Evolutionary conservation across 73 alveolate species (phyloP), one percentile per base, ranked within the genome.

Genomic region (Paramecium pentaurelia): DNA sequence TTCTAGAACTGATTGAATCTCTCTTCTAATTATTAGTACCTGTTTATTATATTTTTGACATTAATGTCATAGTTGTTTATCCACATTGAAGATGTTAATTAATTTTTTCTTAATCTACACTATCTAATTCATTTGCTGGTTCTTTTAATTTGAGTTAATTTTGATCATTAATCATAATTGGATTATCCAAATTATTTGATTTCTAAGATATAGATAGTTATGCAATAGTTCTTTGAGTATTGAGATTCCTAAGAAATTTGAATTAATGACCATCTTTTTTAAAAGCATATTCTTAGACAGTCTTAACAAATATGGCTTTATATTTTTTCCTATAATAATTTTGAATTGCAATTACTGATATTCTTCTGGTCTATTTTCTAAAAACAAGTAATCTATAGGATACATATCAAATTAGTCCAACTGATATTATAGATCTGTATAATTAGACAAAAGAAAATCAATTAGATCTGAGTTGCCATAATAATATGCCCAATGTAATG

Each of bases 401-500:
- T 75, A 75, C 68, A 38, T 75, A 0, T 75, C 60, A 38, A 38
- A 36, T 42, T 42, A 5, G 28, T 75, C 88, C n/a, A 38, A 25
- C 20, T 36, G 7, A 75, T 30, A 75, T 75, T 75, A 40, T 6
- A 75, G 34, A 30, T 30, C 47, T 14, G 18, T 2, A 37, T 37
- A 38, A 36, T 75, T 75, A 8, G 18, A 25, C 18, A 75, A n/a
- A 10, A 75, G 60, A 34, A n/a, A 75, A 4, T 75, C 88, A 75
- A 75, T 75, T 25, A 75, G 20, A 3, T 75, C 68, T 38, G 2
- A 0, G 40, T 75, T 75, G 2, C 88, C 88, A 75, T 75, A 75
- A 38, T 75, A 75, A 38, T 75, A 75, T 30, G 88, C 88, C 88
- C 88, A 75, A 75, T 75, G 88, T n/a, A 75, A 42, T 30, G 88